These are phyloP conservation scores for Haberlea rhodopensis DNA, from an alignment of 257 asterid species.

Conservation along the genomic window DNA sequence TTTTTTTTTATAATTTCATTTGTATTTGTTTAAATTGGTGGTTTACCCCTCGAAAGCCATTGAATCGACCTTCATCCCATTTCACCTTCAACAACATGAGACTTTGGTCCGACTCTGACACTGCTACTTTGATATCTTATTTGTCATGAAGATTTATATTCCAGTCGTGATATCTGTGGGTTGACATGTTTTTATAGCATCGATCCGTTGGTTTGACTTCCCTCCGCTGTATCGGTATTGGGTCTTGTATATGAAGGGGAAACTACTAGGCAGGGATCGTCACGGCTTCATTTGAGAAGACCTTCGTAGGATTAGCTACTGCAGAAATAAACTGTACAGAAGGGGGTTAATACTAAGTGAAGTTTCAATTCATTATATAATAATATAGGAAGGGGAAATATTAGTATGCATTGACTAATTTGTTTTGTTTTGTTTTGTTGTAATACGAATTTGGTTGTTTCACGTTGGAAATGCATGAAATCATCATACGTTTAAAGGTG, in stretches of 20 bases:
- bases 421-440: neutral
- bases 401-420: neutral
- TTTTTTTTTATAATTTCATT: too few relatives aligned
- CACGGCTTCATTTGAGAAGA: constrained; percentile 18
- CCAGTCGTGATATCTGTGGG: neutral
- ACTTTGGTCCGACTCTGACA: neutral
- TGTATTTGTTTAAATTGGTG: neutral
- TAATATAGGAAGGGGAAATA: constrained; percentile 29
- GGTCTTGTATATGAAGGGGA: constrained; percentile 17
- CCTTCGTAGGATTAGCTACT: constrained; percentile 40
- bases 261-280: neutral
- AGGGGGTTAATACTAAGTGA: too few relatives aligned
- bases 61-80: neutral
- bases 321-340: too few relatives aligned
- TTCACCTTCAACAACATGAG: neutral
- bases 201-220: constrained; percentile 19
- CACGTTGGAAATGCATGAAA: neutral
- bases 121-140: neutral
- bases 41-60: neutral
- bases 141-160: constrained; percentile 11
- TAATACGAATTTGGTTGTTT: neutral
- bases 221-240: constrained; percentile 16
- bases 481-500: too few relatives aligned
- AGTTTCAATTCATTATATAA: too few relatives aligned
- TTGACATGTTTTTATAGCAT: constrained; percentile 2